A percentile compares a stretch with the other conserved stretches of the same genome.
phyloP scores from a whole-genome alignment of 768 basidiomycete species.

The Auricularia auricula-judae region DNA sequence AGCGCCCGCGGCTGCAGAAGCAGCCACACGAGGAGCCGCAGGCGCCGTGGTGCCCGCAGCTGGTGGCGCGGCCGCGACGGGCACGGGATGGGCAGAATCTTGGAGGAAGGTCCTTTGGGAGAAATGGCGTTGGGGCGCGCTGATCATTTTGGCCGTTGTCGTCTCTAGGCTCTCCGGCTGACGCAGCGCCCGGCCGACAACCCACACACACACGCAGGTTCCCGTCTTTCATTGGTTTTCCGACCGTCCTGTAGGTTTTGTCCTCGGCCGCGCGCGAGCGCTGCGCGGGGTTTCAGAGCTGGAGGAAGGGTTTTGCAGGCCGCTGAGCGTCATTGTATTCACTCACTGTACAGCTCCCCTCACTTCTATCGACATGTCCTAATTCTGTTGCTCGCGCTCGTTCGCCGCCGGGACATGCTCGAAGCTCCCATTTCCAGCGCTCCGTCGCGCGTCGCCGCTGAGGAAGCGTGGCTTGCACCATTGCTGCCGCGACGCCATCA shows the following conservation, averaged over 20 bases:
- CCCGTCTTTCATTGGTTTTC: not conserved
- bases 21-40: constrained; percentile 17
- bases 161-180: constrained; percentile 55
- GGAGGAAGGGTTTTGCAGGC: not conserved
- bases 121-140: constrained; percentile 75
- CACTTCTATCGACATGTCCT: not conserved
- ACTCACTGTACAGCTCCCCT: not conserved
- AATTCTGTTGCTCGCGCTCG: not conserved
- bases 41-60: constrained; percentile 6
- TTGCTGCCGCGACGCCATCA: too few relatives aligned
- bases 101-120: constrained; percentile 66
- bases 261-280: not conserved
- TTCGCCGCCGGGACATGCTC: too few relatives aligned
- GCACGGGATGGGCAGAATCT: constrained; percentile 43
- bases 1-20: constrained; percentile 6
- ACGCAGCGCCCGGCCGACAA: not conserved
- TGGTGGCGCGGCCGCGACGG: constrained; percentile 10
- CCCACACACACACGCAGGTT: too few relatives aligned
- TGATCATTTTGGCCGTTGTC: constrained; percentile 67
- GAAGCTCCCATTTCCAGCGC: not conserved
- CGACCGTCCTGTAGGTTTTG: not conserved
- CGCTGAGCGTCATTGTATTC: not conserved
- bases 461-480: not conserved
- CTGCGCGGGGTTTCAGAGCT: not conserved
- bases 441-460: not conserved